Evolutionary conservation across 1,284 basidiomycete species (phyloP).

Genomic region (Boletus holoroseus): DNA sequence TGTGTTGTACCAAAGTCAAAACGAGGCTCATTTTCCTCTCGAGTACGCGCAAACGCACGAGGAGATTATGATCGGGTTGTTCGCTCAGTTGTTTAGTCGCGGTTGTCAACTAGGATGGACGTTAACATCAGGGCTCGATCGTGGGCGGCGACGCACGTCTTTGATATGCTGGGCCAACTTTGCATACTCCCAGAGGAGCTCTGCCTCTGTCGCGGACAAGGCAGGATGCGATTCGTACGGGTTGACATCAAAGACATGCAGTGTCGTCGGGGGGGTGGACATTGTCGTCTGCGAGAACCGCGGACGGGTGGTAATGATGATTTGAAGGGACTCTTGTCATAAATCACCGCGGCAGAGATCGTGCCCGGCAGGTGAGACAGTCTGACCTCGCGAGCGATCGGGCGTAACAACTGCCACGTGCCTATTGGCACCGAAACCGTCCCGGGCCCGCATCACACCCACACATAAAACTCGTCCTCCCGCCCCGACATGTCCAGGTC

Average conservation of each 20-base stretch:
- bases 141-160: conserved; percentile 41
- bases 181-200: conserved; percentile 77
- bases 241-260: conserved; percentile 44
- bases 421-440: not conserved
- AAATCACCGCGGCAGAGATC: not conserved
- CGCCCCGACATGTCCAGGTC: too few species aligned
- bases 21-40: conserved; percentile 96
- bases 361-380: too few species aligned
- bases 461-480: too few species aligned
- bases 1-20: conserved; percentile 59
- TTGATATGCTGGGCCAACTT: conserved; percentile 68
- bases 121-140: not conserved
- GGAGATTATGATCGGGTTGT: conserved; percentile 67
- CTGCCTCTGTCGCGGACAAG: conserved; percentile 56
- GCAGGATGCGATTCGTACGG: conserved; percentile 65
- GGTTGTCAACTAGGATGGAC: conserved; percentile 45
- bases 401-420: too few species aligned
- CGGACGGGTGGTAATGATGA: not conserved
- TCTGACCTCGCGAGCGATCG: too few species aligned
- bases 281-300: not conserved
- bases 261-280: not conserved
- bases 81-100: conserved; percentile 58
- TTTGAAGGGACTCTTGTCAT: not conserved
- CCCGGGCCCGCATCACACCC: not conserved
- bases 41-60: conserved; percentile 75